Evolutionary conservation across 2,329 filamentous ascomycete species (phyloP), one percentile per base, ranked within the genome.

Genomic region (Colletotrichum truncatum): DNA sequence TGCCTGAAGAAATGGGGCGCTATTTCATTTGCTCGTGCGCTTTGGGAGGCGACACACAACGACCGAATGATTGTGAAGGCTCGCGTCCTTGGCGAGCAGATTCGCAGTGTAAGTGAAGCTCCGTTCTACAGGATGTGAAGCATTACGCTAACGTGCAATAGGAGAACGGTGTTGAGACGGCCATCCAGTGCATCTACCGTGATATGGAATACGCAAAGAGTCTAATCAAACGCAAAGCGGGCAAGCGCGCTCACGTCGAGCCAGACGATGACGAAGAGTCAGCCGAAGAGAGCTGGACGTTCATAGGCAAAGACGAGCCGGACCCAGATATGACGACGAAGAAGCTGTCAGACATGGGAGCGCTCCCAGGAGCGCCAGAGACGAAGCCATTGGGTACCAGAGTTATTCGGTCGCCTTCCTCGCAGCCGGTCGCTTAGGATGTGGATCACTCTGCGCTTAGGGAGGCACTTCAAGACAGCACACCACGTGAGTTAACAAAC

Each of bases 1-100:
- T 93, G 91, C 73, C 84, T 99, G 71, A 94, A 92, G 82, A 96
- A 93, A 77, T 89, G 97, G 82, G 97, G 96, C 21, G 91, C 93
- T n/a, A 91, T 88, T 69, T 87, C 91, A 36, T 95, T 99, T 71
- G 92, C 93, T 14, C 86, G 93, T 63, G 94, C 95, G 0, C 80
- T 99, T 7, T 98, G 94, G 94, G 91, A 97, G 74, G 94, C 92
- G 3, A 97, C 93, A 2, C 91, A 97, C 72, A 94, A 92, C 73
- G 89, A 96, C 75, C 88, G 94, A 60, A 97, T 99, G 92, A 94
- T 97, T 72, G 83, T 89, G 68, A 97, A 96, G 80, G 96, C 96
- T 2, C 87, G 85, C 55, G 83, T 91, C 2, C 78, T 99, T 21
- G 96, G 96, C 11, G 91, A 96, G 79, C 88, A 93, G 74, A 98